These are phyloP conservation scores for Clarkia xantiana DNA, from an alignment of 345 rosid species.

Conservation along the genomic window DNA sequence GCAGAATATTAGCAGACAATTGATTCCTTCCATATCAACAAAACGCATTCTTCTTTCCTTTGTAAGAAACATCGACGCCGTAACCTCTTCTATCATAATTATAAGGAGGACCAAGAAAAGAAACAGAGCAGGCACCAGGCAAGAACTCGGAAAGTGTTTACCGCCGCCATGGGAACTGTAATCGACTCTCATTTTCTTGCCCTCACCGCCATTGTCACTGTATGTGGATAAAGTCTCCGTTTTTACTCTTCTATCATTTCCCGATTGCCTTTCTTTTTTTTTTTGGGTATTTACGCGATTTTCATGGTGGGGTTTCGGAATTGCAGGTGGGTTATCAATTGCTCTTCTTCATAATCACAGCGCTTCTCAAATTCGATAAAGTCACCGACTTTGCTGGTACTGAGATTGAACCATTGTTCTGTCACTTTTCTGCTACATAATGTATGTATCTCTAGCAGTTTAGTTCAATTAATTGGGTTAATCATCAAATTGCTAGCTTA, in stretches of 20 bases:
- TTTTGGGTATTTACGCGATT: background rate
- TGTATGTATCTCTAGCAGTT: no score
- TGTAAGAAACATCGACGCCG: no score
- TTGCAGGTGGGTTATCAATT: constrained; percentile 65
- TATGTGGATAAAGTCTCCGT: constrained; percentile 9
- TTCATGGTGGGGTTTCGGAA: constrained; percentile 2
- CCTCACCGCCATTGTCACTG: constrained; percentile 59
- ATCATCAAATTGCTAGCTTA: no score
- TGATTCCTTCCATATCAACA: background rate
- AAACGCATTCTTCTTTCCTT: no score
- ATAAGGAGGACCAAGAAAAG: background rate
- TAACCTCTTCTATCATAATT: no score
- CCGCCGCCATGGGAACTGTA: constrained; percentile 48
- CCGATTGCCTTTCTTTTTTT: background rate
- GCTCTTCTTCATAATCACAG: constrained; percentile 63
- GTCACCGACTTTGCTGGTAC: constrained; percentile 93
- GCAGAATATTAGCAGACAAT: no score
- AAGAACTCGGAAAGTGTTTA: background rate
- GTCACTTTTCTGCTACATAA: no score
- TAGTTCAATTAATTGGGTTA: no score
- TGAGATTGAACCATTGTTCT: background rate
- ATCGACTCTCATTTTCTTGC: constrained; percentile 73
- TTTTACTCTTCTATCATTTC: background rate
- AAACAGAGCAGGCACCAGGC: no score
- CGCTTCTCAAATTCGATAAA: constrained; percentile 72